Evolutionary conservation across 768 basidiomycete genomes (phyloP), one percentile per base, ranked within the genome.

Genomic region (Rhizopogon roseolus): DNA sequence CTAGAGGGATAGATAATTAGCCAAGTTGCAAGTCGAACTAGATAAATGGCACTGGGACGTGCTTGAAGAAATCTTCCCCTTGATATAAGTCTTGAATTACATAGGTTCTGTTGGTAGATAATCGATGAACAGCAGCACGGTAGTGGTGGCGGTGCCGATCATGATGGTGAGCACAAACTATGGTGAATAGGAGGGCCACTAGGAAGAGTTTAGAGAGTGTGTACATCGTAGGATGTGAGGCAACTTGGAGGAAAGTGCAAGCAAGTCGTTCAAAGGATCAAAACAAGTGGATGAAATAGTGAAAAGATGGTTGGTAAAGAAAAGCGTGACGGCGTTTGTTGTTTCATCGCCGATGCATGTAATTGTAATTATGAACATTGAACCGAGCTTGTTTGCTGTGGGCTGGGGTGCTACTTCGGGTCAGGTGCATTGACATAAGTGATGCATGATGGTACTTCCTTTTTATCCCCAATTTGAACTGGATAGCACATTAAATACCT

Each of bases 1-100:
- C 87, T 89, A 60, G n/a, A 61, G 22, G 50, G 54, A 10, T 25
- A 28, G 29, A 32, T 10, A 32, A 53, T 55, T 40, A 50, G 27
- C 38, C 6, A 16, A 39, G 29, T 14, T 22, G 13, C 9, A 53
- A 28, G 16, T 19, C n/a, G 25, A 28, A 29, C 8, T 27, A 41
- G 27, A 37, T 51, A 43, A 37, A 32, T 17, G 53, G 27, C 6
- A 27, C 13, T 45, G 4, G 8, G 17, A 73, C 70, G 44, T 61
- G 87, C 86, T 80, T 72, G 54, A 88, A 71, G 69, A 90, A 88
- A 49, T 73, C 76, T 8, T 82, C 60, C 9, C 83, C 85, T 43
- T 72, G 65, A 57, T 71, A 79, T 44, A 70, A 62, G 58, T 78
- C 74, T 17, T 68, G 46, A 32, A 79, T 54, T 19, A 32, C 57